Conservation (phyloP, 257 asterid species). For the Pogostemon cablin region DNA sequence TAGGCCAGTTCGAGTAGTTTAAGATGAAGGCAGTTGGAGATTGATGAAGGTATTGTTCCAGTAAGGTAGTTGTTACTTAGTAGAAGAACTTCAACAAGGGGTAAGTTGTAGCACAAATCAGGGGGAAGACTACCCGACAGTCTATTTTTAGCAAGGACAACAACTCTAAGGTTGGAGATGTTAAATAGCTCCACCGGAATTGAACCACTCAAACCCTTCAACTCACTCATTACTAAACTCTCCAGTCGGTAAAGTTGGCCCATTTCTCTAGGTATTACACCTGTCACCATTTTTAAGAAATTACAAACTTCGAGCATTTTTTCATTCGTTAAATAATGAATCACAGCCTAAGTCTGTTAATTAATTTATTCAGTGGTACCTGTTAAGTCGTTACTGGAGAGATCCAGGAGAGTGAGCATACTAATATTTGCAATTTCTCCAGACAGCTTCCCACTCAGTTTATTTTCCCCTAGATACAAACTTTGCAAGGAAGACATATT, state of each 20-base stretch:
- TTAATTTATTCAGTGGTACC: background rate
- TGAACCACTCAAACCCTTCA: constrained; percentile 27
- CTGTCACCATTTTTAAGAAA: constrained; percentile 30
- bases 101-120: background rate
- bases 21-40: constrained; percentile 1
- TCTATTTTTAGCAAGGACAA: no score
- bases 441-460: constrained; percentile 24
- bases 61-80: constrained; percentile 7
- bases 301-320: no score
- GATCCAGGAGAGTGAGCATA: background rate
- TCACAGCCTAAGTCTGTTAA: no score
- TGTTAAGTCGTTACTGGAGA: background rate
- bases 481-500: constrained; percentile 25
- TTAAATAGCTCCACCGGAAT: constrained; percentile 38
- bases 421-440: constrained; percentile 29
- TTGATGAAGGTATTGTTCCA: constrained; percentile 33
- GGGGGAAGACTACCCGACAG: background rate
- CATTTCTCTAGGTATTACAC: constrained; percentile 38
- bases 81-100: constrained; percentile 1
- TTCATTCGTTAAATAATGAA: no score
- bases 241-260: constrained; percentile 35
- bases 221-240: background rate
- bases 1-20: accelerated
- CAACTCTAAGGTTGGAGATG: constrained; percentile 26
- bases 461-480: background rate